Conservation (phyloP, 202 grass and related monocot species). For the Eragrostis tef region DNA sequence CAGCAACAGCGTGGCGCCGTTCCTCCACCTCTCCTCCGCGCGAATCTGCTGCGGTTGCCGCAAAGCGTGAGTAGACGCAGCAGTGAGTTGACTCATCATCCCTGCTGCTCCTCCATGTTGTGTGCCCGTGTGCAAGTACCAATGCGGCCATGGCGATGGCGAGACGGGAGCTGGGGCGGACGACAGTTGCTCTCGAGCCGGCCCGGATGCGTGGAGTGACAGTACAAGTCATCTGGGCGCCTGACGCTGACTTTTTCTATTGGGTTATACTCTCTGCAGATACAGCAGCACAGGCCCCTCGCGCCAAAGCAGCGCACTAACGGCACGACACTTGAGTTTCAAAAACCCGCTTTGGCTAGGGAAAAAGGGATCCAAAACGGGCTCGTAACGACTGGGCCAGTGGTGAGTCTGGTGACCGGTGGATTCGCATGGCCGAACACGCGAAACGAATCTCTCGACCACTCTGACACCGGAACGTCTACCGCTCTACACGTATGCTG, state of each 20-base stretch:
- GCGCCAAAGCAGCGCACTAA: not conserved
- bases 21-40: not conserved
- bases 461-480: too few relatives aligned
- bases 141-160: slow-evolving; percentile 6
- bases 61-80: not conserved
- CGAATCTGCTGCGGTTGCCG: slow-evolving; percentile 8
- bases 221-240: not conserved
- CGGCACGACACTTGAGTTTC: not conserved
- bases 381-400: too few relatives aligned
- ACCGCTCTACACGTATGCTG: not conserved
- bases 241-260: slow-evolving; percentile 36
- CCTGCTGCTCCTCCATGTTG: not conserved
- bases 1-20: not conserved
- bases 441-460: not conserved
- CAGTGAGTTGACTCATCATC: slow-evolving; percentile 22
- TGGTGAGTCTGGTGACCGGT: not conserved
- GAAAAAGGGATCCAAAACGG: not conserved
- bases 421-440: not conserved
- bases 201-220: slow-evolving; percentile 18
- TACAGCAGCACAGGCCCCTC: not conserved
- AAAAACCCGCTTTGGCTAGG: not conserved
- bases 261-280: slow-evolving; percentile 19
- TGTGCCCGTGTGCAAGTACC: slow-evolving; percentile 29
- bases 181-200: too few relatives aligned
- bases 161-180: not conserved